Percentiles rank a stretch among this genome's conserved stretches.
phyloP scores from a whole-genome alignment of 2,329 filamentous ascomycete species.

The Neurospora sp. region DNA sequence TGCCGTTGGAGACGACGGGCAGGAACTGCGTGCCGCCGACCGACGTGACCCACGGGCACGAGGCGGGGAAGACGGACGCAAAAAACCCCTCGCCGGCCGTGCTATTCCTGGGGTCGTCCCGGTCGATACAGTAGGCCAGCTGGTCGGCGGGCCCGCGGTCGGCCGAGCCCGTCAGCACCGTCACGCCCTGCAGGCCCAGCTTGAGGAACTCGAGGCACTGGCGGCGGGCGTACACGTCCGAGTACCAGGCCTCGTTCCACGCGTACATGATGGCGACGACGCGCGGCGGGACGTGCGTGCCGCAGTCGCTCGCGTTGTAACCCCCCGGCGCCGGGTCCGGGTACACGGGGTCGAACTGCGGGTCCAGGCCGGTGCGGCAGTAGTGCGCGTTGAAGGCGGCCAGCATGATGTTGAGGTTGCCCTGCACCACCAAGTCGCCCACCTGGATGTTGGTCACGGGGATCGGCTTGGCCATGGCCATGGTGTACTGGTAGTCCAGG shows the following conservation, averaged over 20 bases:
- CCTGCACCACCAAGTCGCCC: constrained; percentile 23
- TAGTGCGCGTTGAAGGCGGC: constrained; percentile 37
- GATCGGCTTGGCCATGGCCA: constrained; percentile 38
- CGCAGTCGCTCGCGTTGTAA: constrained; percentile 28
- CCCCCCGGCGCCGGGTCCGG: constrained; percentile 18
- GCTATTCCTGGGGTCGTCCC: constrained; percentile 16
- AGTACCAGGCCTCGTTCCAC: constrained; percentile 41
- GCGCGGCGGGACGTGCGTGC: constrained; percentile 34
- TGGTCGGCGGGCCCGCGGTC: constrained; percentile 37
- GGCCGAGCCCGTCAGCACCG: constrained; percentile 41
- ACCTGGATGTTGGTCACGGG: constrained; percentile 37
- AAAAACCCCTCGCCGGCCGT: constrained; percentile 30
- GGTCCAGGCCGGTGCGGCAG: constrained; percentile 30
- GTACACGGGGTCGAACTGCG: constrained; percentile 27
- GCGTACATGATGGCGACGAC: constrained; percentile 46
- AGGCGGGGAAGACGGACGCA: constrained; percentile 33
- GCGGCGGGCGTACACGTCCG: constrained; percentile 36
- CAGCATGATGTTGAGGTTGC: constrained; percentile 20
- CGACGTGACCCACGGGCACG: constrained; percentile 28
- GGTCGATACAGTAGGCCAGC: constrained; percentile 24
- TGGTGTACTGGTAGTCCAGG: constrained; percentile 52
- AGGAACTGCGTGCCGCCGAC: constrained; percentile 11
- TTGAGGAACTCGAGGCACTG: constrained; percentile 50
- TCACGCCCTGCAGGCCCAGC: constrained; percentile 41
- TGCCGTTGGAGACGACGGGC: constrained; percentile 1